phyloP scores from a whole-genome alignment of 106 monocot genomes.

The Triglochin maritima region DNA sequence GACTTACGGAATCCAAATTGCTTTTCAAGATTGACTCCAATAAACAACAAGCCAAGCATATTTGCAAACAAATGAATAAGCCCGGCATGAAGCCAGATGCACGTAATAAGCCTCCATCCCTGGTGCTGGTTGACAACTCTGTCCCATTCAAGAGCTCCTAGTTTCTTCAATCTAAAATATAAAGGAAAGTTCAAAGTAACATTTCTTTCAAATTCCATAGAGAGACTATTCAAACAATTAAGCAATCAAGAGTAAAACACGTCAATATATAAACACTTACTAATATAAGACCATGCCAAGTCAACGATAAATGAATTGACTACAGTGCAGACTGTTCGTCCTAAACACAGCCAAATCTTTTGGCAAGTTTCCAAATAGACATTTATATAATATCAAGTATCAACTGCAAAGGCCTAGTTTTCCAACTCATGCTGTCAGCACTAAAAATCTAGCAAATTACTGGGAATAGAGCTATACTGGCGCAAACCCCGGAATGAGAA shows the following conservation, averaged over 20 bases:
- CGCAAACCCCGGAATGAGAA: no score
- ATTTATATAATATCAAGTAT: no score
- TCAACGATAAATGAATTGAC: neutral
- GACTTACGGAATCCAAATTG: conserved; percentile 31
- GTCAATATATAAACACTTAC: neutral
- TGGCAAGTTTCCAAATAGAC: no score
- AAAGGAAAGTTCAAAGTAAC: neutral
- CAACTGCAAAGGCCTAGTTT: no score
- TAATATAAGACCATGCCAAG: neutral
- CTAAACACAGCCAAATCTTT: neutral
- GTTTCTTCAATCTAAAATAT: conserved; percentile 20
- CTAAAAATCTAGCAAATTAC: no score
- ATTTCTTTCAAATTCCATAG: neutral
- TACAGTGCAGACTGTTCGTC: neutral
- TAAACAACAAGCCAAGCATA: conserved; percentile 26
- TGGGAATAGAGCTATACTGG: no score
- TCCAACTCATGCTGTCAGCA: no score
- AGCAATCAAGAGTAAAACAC: neutral
- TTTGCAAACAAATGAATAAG: conserved; percentile 26
- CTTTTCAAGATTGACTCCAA: conserved; percentile 27
- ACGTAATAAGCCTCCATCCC: conserved; percentile 33
- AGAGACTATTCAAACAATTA: neutral
- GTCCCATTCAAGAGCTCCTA: conserved; percentile 33
- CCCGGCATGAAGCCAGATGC: conserved; percentile 34
- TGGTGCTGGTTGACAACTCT: conserved; percentile 16